A percentile compares a stretch with the other conserved stretches of the same genome.
These are phyloP conservation scores for Glutinoglossum americanum DNA, from an alignment of 495 filamentous ascomycete species.

Conservation along the genomic window DNA sequence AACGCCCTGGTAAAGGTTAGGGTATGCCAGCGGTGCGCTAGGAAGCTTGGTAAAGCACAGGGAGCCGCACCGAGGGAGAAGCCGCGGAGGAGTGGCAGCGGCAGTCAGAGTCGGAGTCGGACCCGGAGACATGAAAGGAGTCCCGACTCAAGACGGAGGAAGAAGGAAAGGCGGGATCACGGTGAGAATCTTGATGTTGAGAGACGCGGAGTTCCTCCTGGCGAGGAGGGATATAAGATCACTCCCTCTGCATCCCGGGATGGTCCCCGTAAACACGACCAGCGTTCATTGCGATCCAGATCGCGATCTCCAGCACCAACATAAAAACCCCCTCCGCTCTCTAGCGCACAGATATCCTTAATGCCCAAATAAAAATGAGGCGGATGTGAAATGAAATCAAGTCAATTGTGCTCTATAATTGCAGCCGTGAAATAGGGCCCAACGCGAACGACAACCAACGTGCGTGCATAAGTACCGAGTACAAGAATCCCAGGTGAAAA, in stretches of 20 bases:
- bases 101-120: neutral
- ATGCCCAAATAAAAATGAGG: too few species aligned
- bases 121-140: neutral
- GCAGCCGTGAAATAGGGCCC: too few species aligned
- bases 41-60: constrained; percentile 11
- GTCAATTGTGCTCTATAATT: too few species aligned
- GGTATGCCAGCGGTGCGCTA: constrained; percentile 10
- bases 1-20: constrained; percentile 14
- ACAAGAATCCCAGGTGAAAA: too few species aligned
- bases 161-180: neutral
- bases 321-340: neutral
- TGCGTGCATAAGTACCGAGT: too few species aligned
- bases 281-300: neutral
- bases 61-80: constrained; percentile 1
- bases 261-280: neutral
- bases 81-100: constrained; percentile 1
- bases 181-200: neutral
- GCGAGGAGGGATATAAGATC: neutral
- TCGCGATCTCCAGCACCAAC: neutral
- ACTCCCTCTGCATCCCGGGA: neutral
- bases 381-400: too few species aligned
- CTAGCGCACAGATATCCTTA: too few species aligned
- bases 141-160: neutral
- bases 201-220: neutral
- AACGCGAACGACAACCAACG: too few species aligned